phyloP scores from a whole-genome alignment of 371 early-diverging fungal species.

The Sporodiniella umbellata region DNA sequence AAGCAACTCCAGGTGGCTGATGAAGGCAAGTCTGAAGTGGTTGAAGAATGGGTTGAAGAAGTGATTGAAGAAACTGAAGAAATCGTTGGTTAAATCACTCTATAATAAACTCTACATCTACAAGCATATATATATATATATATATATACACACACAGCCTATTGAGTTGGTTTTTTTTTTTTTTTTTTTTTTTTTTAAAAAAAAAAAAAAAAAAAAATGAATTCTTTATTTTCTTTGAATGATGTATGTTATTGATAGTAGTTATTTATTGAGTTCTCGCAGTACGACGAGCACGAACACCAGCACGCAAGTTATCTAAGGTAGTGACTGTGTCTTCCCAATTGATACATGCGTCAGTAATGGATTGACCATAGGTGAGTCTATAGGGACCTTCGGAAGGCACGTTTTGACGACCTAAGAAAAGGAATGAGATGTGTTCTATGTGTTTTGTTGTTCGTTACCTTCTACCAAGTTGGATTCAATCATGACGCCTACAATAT shows the following conservation, averaged over 20 bases:
- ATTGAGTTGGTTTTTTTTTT: too few relatives aligned
- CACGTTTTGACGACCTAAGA: slow-evolving; percentile 61
- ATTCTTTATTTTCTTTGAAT: too few relatives aligned
- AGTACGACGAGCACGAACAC: slow-evolving; percentile 63
- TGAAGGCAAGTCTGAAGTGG: slow-evolving; percentile 59
- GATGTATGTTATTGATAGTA: too few relatives aligned
- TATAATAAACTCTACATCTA: too few relatives aligned
- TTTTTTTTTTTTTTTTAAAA: too few relatives aligned
- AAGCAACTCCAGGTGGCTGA: slow-evolving; percentile 51
- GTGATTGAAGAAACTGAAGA: slow-evolving; percentile 57
- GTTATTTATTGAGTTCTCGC: slow-evolving; percentile 19
- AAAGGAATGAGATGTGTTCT: neutral
- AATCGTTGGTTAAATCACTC: slow-evolving; percentile 24
- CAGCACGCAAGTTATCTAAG: slow-evolving; percentile 60
- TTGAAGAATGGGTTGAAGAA: slow-evolving; percentile 86
- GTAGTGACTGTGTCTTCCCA: slow-evolving; percentile 75
- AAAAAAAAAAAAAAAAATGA: neutral
- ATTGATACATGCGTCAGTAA: slow-evolving; percentile 80
- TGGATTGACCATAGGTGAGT: slow-evolving; percentile 67
- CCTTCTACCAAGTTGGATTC: slow-evolving; percentile 77
- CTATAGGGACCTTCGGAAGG: slow-evolving; percentile 58
- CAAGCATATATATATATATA: too few relatives aligned
- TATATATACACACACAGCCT: too few relatives aligned
- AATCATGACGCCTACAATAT: slow-evolving; percentile 82
- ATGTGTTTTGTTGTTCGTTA: neutral